Conservation (phyloP, 371 early-diverging fungal genomes). For the Apophysomyces variabilis region DNA sequence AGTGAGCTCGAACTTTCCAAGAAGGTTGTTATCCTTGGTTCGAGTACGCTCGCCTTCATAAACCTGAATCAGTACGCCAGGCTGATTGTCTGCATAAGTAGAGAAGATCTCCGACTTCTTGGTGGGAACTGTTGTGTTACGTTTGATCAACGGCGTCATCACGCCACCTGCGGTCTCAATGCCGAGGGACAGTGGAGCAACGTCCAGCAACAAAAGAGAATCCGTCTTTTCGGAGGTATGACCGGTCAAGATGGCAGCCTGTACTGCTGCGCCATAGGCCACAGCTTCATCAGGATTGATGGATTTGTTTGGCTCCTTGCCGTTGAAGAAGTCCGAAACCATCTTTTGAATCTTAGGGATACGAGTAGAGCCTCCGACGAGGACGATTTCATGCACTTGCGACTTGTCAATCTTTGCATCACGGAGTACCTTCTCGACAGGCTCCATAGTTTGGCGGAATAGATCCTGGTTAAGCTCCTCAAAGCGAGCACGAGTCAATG, state of each 20-base stretch:
- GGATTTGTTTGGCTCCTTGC: slow-evolving; percentile 93
- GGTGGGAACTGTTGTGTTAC: slow-evolving; percentile 93
- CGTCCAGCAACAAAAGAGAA: slow-evolving; percentile 86
- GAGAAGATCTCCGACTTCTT: slow-evolving; percentile 92
- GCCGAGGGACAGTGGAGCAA: slow-evolving; percentile 90
- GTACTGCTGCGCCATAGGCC: slow-evolving; percentile 98
- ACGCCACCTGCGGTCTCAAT: slow-evolving; percentile 95
- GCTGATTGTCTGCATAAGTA: slow-evolving; percentile 93
- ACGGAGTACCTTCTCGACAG: slow-evolving; percentile 92
- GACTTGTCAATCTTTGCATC: slow-evolving; percentile 92
- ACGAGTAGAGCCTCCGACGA: slow-evolving; percentile 99
- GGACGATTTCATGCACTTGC: slow-evolving; percentile 90
- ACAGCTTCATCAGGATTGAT: slow-evolving; percentile 98
- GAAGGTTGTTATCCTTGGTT: slow-evolving; percentile 91
- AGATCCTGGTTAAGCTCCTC: slow-evolving; percentile 95
- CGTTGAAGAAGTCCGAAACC: slow-evolving; percentile 96
- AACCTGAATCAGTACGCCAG: slow-evolving; percentile 90
- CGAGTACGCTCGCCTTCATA: slow-evolving; percentile 93
- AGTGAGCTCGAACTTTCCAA: slow-evolving; percentile 90
- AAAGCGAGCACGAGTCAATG: slow-evolving; percentile 96
- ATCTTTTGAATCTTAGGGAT: slow-evolving; percentile 99
- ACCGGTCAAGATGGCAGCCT: slow-evolving; percentile 87
- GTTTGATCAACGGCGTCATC: slow-evolving; percentile 78
- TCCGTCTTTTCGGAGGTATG: slow-evolving; percentile 73
- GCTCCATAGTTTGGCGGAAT: slow-evolving; percentile 92